A percentile compares a stretch with the other conserved stretches of the same genome.
Conservation (phyloP, 2,329 filamentous ascomycete genomes). For the Dothideomycetes sp. region DNA sequence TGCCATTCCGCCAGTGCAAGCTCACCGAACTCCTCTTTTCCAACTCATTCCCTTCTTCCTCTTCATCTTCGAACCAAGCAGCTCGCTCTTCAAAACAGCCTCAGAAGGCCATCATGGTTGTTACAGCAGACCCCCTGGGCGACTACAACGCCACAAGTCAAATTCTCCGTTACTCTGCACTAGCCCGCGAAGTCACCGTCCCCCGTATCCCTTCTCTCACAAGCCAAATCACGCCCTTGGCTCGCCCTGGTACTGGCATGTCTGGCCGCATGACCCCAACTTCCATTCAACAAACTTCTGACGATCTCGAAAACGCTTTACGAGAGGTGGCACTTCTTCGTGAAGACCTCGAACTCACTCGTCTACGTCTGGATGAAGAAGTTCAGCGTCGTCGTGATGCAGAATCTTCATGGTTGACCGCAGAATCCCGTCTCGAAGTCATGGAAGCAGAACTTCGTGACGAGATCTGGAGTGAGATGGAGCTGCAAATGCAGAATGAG, state of each 20-base stretch:
- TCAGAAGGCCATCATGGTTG: conserved; percentile 90
- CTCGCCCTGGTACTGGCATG: conserved; percentile 19
- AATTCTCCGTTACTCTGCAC: conserved; percentile 85
- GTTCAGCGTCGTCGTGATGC: conserved; percentile 59
- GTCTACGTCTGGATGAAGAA: conserved; percentile 61
- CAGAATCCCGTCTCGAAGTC: conserved; percentile 56
- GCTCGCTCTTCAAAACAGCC: conserved; percentile 49
- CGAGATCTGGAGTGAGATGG: conserved; percentile 81
- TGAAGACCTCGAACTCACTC: conserved; percentile 67
- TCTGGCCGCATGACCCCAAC: conserved; percentile 38
- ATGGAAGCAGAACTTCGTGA: conserved; percentile 81
- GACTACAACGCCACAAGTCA: conserved; percentile 97
- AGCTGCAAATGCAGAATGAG: conserved; percentile 64
- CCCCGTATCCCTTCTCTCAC: conserved; percentile 78
- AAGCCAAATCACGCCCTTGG: conserved; percentile 50
- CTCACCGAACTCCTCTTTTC: conserved; percentile 45
- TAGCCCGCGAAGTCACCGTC: conserved; percentile 87
- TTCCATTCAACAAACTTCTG: conserved; percentile 29
- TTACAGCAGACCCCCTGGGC: conserved; percentile 83
- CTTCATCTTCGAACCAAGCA: conserved; percentile 36
- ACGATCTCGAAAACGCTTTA: conserved; percentile 71
- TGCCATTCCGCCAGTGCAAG: conserved; percentile 59
- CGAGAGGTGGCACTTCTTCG: conserved; percentile 72
- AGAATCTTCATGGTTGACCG: conserved; percentile 62
- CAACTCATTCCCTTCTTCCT: conserved; percentile 39